These are phyloP conservation scores for Scedosporium dehoogii DNA, from an alignment of 2,329 filamentous ascomycete species.

Conservation along the genomic window DNA sequence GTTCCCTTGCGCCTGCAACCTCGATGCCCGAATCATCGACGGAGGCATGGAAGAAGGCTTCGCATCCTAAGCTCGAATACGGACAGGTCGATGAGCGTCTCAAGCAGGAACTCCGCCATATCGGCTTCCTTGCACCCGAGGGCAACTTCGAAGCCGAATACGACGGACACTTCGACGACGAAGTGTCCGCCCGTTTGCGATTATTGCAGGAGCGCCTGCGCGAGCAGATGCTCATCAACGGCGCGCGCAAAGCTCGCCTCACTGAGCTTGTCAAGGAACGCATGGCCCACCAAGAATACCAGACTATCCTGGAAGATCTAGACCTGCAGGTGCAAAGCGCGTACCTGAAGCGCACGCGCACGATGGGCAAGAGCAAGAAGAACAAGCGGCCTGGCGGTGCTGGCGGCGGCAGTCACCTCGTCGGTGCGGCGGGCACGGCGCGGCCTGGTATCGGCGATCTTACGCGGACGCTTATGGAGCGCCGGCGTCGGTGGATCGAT, in stretches of 20 bases:
- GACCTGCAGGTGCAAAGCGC: slow-evolving; percentile 91
- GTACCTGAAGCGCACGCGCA: slow-evolving; percentile 90
- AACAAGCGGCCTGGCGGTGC: slow-evolving; percentile 70
- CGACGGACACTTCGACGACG: slow-evolving; percentile 85
- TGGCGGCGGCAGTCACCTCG: slow-evolving; percentile 57
- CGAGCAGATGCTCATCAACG: slow-evolving; percentile 77
- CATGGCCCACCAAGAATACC: slow-evolving; percentile 95
- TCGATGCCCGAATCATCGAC: slow-evolving; percentile 69
- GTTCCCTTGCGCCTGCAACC: slow-evolving; percentile 55
- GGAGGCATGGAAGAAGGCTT: slow-evolving; percentile 70
- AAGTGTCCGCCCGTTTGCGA: slow-evolving; percentile 81
- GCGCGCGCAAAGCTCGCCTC: slow-evolving; percentile 77
- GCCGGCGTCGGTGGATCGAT: slow-evolving; percentile 79
- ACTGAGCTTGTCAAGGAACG: slow-evolving; percentile 82
- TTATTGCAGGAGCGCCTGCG: slow-evolving; percentile 75
- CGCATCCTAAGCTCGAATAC: slow-evolving; percentile 70
- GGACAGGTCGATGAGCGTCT: slow-evolving; percentile 80
- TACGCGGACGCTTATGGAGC: slow-evolving; percentile 86
- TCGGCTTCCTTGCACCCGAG: slow-evolving; percentile 72
- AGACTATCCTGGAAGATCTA: slow-evolving; percentile 91
- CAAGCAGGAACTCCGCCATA: slow-evolving; percentile 81
- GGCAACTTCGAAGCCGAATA: slow-evolving; percentile 57
- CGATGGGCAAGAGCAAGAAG: slow-evolving; percentile 89
- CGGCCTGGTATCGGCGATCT: slow-evolving; percentile 82
- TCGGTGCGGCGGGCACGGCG: slow-evolving; percentile 53